Evolutionary conservation across 768 basidiomycete species (phyloP), one percentile per base, ranked within the genome.

Genomic region (Tubosaeta sp.): DNA sequence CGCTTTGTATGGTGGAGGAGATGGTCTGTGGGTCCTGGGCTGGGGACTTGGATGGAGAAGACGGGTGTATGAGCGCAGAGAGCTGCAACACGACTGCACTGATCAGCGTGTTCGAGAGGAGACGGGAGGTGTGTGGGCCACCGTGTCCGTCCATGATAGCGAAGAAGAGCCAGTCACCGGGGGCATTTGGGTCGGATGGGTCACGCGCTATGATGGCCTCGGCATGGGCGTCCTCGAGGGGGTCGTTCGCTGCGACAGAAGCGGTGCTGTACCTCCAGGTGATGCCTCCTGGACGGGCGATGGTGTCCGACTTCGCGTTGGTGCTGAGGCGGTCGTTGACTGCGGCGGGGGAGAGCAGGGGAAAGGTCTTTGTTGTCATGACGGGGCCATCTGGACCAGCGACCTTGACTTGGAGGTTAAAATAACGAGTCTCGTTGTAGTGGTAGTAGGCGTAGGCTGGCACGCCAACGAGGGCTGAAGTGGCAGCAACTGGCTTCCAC

Each of bases 61-160:
- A 45, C 18, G 73, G 69, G 44, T 71, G 68, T 34, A 76, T 70
- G 29, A 89, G 74, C 16, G 73, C 69, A 16, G 78, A 75, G 43
- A 98, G 77, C 62, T 95, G 85, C 32, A 90, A 73, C 0, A 84
- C 81, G 49, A 95, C 85, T 8, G 88, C 86, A 48, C 87, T 89
- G 53, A 96, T 88, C 52, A 98, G 79, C 42, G 86, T 79, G 49
- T 85, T 84, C 3, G 89, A 86, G 45, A 98, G 83, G 30, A 95
- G 75, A 49, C 81, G 79, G 12, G 90, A 93, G 2, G 95, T 98
- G 46, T 90, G 78, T 32, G 71, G 79, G 1, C 96, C 96, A 2
- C 81, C 75, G 65, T 98, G 96, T 3, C 94, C 93, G 59, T 94
- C 93, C 84, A 95, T 87, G 31, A 95, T 84, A 1, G 90, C 74